Evolutionary conservation across 176 grass and related monocot genomes (phyloP).

Genomic region (Panicum miliaceum): DNA sequence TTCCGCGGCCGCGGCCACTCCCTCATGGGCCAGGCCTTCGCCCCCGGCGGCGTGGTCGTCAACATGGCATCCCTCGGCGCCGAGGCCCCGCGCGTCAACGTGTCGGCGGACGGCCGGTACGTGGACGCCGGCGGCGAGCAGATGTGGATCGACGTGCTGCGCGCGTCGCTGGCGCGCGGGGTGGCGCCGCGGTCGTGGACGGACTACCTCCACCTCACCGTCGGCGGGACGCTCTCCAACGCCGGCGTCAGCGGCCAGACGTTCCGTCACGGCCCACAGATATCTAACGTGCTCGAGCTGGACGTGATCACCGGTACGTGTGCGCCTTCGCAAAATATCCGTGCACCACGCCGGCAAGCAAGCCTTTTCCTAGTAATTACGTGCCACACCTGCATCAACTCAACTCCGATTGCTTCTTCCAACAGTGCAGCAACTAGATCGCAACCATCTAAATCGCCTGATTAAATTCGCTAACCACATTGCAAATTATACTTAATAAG

Average conservation of each 20-base stretch:
- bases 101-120: conserved; percentile 52
- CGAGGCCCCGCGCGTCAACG: conserved; percentile 55
- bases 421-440: conserved; percentile 12
- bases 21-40: conserved; percentile 68
- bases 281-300: conserved; percentile 77
- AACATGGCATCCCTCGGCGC: conserved; percentile 62
- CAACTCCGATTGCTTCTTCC: background rate
- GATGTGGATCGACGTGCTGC: conserved; percentile 79
- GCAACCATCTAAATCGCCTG: background rate
- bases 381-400: conserved; percentile 19
- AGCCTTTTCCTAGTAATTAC: background rate
- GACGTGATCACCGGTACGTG: conserved; percentile 95
- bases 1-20: conserved; percentile 87
- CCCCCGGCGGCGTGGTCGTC: conserved; percentile 64
- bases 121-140: conserved; percentile 95
- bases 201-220: conserved; percentile 86
- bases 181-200: conserved; percentile 81
- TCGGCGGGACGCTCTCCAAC: conserved; percentile 94
- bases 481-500: background rate
- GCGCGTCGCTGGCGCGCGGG: conserved; percentile 51
- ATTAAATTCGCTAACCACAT: background rate
- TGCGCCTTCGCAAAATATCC: background rate
- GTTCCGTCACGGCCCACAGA: conserved; percentile 80
- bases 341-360: conserved; percentile 36
- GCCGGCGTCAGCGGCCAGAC: conserved; percentile 88